phyloP scores from a whole-genome alignment of 306 rosid genomes.

The Casuarina equisetifolia region DNA sequence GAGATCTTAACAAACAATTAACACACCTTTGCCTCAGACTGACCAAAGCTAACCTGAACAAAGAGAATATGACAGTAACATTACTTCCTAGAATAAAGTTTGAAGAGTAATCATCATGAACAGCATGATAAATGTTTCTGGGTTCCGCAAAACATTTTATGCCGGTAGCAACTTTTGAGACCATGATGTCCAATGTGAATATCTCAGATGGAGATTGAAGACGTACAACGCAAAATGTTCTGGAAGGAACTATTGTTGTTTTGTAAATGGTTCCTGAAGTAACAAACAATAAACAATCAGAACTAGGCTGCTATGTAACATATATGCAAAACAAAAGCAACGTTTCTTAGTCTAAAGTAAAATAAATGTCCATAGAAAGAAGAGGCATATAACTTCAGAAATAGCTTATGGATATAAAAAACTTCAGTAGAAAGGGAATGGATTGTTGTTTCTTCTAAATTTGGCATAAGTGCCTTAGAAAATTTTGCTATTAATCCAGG shows the following conservation, averaged over 20 bases:
- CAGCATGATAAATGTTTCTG: conserved; percentile 7
- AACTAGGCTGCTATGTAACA: conserved; percentile 20
- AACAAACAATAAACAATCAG: conserved; percentile 38
- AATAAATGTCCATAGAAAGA: not conserved
- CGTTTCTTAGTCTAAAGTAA: conserved; percentile 12
- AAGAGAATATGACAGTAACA: conserved; percentile 31
- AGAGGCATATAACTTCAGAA: conserved; percentile 17
- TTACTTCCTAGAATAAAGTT: conserved; percentile 12
- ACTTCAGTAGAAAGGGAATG: conserved; percentile 9
- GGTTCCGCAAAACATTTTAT: conserved; percentile 17
- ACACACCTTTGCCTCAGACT: conserved; percentile 91
- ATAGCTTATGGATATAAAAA: conserved; percentile 1
- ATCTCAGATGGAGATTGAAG: conserved; percentile 30
- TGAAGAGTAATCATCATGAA: conserved; percentile 11
- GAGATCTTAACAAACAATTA: conserved; percentile 16
- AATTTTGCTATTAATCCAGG: not conserved
- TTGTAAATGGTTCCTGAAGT: conserved; percentile 87
- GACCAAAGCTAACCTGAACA: conserved; percentile 92
- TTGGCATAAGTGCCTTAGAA: not conserved
- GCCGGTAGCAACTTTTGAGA: conserved; percentile 22
- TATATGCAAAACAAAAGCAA: conserved; percentile 8
- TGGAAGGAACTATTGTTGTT: conserved; percentile 86
- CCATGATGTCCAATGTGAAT: conserved; percentile 30
- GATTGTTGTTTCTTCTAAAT: not conserved
- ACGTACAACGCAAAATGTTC: conserved; percentile 91